Base-by-base conservation (phyloP, 192 early-diverging fungal species). In the Haplosporangium gracile region DNA sequence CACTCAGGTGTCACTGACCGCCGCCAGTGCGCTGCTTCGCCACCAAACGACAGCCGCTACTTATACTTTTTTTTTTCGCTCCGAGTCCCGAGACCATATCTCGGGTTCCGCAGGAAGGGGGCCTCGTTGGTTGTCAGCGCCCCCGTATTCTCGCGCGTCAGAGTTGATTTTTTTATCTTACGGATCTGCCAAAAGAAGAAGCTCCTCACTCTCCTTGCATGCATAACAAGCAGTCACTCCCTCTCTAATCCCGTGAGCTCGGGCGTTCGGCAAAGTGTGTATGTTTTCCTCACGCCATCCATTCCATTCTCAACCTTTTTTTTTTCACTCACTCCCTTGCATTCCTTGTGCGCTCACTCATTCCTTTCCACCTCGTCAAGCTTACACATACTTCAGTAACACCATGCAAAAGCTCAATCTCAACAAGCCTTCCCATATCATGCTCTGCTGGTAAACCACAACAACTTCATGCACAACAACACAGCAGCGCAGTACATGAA, bases 381-480 rank as follows among this genome's bases (percentile, higher is more conserved):
- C 47, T 38, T 49, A 74, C 32, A 38, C 60, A 65, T 11, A 11
- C 9, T 29, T 26, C 55, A 15, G 4, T 63, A 49, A 20, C 43
- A 20, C 45, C 70, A 83, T 83, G 77, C 36, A 29, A 42, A 77
- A 55, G 29, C 84, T 81, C 40, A 86, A 86, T 40, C n/a, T 86
- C 40, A 86, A 86, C 72, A 86, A 86, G 40, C 84, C 84, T 16
- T 86, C 84, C 32, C 84, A 86, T 74, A 86, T 86, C 43, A 86
- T 86, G 84, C 57, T 81, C 75, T 49, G 79, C 36, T 86, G 84
- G 84, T 86, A 85, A 70, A 42, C 32, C 51, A 38, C 22, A 26
- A 8, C 18, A 24, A 13, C 36, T 49, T 51, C 49, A 51, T 51
- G 4, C 32, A 16, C 20, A 51, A 36, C 15, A 47, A 69, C 36